phyloP scores from a whole-genome alignment of 805 yeast genomes.

The Wilhelminamyces savonicus region DNA sequence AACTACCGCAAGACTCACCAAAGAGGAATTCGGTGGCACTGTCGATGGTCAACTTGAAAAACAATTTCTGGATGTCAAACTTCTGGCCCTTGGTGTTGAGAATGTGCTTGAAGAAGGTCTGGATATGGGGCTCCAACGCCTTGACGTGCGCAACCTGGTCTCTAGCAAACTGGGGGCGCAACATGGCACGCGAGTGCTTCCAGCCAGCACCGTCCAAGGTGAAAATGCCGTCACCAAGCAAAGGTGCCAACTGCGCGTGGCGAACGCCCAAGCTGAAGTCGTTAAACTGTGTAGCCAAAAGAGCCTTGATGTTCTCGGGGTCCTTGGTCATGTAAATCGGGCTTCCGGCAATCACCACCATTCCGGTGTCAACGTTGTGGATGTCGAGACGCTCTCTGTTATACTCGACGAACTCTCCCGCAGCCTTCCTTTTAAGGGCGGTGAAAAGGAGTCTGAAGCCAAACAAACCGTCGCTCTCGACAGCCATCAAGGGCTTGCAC shows the following conservation, averaged over 20 bases:
- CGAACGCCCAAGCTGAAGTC: slow-evolving; percentile 20
- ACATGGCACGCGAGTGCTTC: slow-evolving; percentile 22
- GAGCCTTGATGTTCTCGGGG: slow-evolving; percentile 21
- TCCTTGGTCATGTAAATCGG: slow-evolving; percentile 13
- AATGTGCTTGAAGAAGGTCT: slow-evolving; percentile 11
- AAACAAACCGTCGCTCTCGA: too few species aligned
- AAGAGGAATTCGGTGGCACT: slow-evolving; percentile 16
- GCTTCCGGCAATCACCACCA: too few species aligned
- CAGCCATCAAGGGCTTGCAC: too few species aligned
- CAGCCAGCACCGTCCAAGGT: slow-evolving; percentile 22
- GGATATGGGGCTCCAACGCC: slow-evolving; percentile 18
- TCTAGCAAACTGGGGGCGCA: slow-evolving; percentile 22
- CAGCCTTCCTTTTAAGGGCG: too few species aligned
- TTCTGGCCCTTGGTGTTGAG: slow-evolving; percentile 6
- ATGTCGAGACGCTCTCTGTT: too few species aligned
- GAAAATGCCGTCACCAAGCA: slow-evolving; percentile 21
- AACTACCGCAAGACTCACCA: slow-evolving; percentile 31
- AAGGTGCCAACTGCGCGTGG: slow-evolving; percentile 12
- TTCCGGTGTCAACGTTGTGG: too few species aligned
- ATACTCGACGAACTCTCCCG: too few species aligned
- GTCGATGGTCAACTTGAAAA: slow-evolving; percentile 11
- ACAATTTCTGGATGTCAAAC: slow-evolving; percentile 10
- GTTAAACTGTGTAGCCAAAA: slow-evolving; percentile 19
- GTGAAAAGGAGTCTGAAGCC: too few species aligned
- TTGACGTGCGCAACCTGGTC: slow-evolving; percentile 21